These are phyloP conservation scores for Hysterangium stoloniferum DNA, from an alignment of 768 basidiomycete genomes.

Conservation along the genomic window DNA sequence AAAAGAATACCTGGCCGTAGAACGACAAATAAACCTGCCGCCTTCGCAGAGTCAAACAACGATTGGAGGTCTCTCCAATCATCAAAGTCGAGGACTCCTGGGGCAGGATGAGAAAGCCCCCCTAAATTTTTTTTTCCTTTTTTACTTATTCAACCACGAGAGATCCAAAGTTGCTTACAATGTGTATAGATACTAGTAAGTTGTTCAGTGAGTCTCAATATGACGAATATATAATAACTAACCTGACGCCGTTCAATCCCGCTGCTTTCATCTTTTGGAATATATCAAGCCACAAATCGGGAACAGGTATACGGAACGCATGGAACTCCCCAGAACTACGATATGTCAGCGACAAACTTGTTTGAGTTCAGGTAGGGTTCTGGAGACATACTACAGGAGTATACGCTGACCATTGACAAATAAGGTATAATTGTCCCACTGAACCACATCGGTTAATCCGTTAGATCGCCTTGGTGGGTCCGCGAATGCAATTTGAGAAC, in stretches of 20 bases:
- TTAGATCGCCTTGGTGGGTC: conserved; percentile 8
- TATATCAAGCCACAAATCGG: conserved; percentile 73
- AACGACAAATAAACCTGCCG: conserved; percentile 70
- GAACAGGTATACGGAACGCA: conserved; percentile 73
- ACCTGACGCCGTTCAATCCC: conserved; percentile 53
- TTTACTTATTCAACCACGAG: not conserved
- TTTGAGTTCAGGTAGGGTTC: not conserved
- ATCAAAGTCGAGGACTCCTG: conserved; percentile 64
- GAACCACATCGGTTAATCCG: conserved; percentile 29
- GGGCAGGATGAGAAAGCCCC: conserved; percentile 70
- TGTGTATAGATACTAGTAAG: conserved; percentile 66
- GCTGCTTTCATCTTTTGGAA: conserved; percentile 76
- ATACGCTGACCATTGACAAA: conserved; percentile 61
- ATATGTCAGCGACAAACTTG: not conserved
- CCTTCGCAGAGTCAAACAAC: conserved; percentile 65
- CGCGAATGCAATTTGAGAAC: not conserved
- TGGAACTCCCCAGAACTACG: conserved; percentile 79
- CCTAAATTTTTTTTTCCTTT: conserved; percentile 21
- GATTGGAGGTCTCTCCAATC: conserved; percentile 63
- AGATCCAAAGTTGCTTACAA: conserved; percentile 22
- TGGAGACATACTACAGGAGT: conserved; percentile 54
- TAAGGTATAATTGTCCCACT: conserved; percentile 68
- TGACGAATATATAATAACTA: not conserved
- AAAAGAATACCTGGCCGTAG: conserved; percentile 55
- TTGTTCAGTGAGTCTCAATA: no score